Conservation (phyloP, 2,329 filamentous ascomycete genomes). For the Magnaporthiopsis rhizophila region DNA sequence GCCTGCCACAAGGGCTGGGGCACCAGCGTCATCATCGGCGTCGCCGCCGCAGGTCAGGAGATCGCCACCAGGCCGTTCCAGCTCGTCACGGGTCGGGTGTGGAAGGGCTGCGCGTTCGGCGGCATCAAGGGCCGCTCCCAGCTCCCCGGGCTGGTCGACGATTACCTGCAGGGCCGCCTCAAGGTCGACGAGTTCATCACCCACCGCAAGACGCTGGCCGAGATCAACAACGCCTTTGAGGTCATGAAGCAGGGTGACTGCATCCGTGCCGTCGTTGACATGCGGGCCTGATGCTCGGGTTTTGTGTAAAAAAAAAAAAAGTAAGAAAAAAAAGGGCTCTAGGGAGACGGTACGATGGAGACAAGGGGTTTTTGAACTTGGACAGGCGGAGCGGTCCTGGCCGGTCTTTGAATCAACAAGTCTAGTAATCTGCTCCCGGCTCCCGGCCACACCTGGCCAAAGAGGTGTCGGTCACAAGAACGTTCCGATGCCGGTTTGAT, state of each 20-base stretch:
- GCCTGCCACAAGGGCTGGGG: constrained; percentile 99
- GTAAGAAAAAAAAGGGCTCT: neutral
- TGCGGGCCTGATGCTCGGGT: constrained; percentile 28
- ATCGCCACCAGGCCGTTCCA: constrained; percentile 91
- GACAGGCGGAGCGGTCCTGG: neutral
- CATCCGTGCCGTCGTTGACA: constrained; percentile 84
- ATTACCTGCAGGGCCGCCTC: constrained; percentile 82
- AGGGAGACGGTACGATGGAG: neutral
- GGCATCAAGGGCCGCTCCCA: constrained; percentile 97
- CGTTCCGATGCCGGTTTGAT: neutral
- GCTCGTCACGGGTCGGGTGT: constrained; percentile 93
- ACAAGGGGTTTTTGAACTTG: neutral
- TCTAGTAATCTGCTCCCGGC: neutral
- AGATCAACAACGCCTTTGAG: constrained; percentile 82
- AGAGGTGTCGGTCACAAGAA: neutral
- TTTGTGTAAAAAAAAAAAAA: no score
- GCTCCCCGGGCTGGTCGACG: constrained; percentile 75
- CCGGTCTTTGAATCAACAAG: neutral
- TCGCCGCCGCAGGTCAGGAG: constrained; percentile 92
- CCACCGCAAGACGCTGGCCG: constrained; percentile 72
- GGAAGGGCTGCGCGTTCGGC: constrained; percentile 96
- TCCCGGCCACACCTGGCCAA: neutral
- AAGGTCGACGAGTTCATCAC: constrained; percentile 99
- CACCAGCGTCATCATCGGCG: constrained; percentile 94
- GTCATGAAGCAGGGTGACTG: constrained; percentile 96